Evolutionary conservation across 371 early-diverging fungal species (phyloP).

Genomic region (Nosema muscidifuracis): DNA sequence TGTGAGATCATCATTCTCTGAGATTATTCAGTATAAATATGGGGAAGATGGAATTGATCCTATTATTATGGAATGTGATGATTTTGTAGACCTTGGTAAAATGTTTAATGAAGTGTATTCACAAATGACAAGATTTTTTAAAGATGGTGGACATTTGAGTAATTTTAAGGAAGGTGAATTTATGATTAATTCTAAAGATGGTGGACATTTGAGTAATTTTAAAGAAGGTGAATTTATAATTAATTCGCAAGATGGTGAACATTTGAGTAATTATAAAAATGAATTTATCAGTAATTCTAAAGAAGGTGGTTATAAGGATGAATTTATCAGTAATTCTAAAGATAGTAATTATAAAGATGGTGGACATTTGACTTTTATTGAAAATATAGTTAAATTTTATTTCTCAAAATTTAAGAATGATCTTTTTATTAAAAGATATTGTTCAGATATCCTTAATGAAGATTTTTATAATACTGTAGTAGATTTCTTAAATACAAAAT

Average conservation of each 20-base stretch:
- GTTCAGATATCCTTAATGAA: constrained; percentile 1
- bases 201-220: neutral
- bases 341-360: no score
- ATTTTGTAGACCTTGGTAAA: constrained; percentile 15
- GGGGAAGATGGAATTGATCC: constrained; percentile 49
- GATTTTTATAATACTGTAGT: neutral
- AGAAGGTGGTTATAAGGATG: no score
- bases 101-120: constrained; percentile 7
- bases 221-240: neutral
- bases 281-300: neutral
- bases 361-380: no score
- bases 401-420: neutral
- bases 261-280: neutral
- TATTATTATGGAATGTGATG: constrained; percentile 20
- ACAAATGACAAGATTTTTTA: neutral
- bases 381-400: neutral
- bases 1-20: constrained; percentile 47
- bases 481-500: neutral
- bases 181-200: neutral
- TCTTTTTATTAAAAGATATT: constrained; percentile 4
- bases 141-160: neutral
- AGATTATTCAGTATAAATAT: constrained; percentile 41
- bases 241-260: neutral
- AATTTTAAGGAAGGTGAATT: neutral
- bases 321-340: neutral